Percentiles rank a stretch among this genome's conserved stretches.
Evolutionary conservation across 2,329 filamentous ascomycete genomes (phyloP).

Genomic region (Xylaria sp.): DNA sequence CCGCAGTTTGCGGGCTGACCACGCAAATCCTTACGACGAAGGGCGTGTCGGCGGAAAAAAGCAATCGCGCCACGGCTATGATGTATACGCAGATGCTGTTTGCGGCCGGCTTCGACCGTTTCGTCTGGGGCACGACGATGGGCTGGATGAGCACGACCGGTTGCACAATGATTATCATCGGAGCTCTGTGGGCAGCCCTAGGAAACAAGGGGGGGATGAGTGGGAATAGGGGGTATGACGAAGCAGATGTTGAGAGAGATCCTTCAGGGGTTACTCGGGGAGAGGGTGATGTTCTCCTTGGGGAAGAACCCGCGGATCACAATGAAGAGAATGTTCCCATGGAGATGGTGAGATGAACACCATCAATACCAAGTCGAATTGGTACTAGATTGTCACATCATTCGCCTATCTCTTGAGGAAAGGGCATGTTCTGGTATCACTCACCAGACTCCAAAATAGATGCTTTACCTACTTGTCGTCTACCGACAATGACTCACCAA

Average conservation of each 20-base stretch:
- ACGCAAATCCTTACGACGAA: conserved; percentile 84
- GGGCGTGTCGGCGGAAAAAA: conserved; percentile 67
- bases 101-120: conserved; percentile 47
- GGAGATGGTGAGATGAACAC: conserved; percentile 9
- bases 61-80: conserved; percentile 53
- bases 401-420: not conserved
- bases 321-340: conserved; percentile 18
- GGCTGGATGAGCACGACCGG: conserved; percentile 44
- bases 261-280: conserved; percentile 27
- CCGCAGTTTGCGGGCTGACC: conserved; percentile 70
- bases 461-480: too few relatives aligned
- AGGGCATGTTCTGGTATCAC: too few relatives aligned
- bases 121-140: conserved; percentile 49
- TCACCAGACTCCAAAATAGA: too few relatives aligned
- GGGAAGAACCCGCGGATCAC: conserved; percentile 20
- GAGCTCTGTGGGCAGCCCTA: conserved; percentile 47
- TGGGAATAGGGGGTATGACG: conserved; percentile 21
- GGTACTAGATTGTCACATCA: not conserved
- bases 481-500: too few relatives aligned
- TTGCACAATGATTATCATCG: conserved; percentile 48
- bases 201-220: conserved; percentile 35
- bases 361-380: not conserved
- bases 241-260: conserved; percentile 31
- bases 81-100: conserved; percentile 55
- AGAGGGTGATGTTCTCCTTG: conserved; percentile 11